These are phyloP conservation scores for Elongisporangium undulatum DNA, from an alignment of 352 stramenopile species.

Conservation along the genomic window DNA sequence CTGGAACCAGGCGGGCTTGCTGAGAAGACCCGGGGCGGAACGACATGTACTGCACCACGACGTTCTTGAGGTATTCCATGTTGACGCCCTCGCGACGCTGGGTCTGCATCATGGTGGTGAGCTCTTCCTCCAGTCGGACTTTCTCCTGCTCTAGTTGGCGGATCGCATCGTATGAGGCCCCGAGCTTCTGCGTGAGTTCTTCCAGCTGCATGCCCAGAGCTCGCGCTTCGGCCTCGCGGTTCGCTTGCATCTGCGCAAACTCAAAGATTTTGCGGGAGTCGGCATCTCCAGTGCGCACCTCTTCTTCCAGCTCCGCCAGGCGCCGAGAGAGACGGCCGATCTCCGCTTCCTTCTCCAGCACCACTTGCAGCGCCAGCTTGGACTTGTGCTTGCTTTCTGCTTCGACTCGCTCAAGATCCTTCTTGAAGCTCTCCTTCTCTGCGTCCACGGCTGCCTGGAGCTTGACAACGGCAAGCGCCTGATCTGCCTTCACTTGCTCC, in stretches of 20 bases:
- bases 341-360: slow-evolving; percentile 77
- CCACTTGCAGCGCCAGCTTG: slow-evolving; percentile 74
- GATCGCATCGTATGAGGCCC: slow-evolving; percentile 38
- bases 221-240: slow-evolving; percentile 62
- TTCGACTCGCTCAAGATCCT: slow-evolving; percentile 64
- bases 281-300: slow-evolving; percentile 76
- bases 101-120: slow-evolving; percentile 72
- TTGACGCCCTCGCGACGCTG: slow-evolving; percentile 84
- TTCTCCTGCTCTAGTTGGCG: slow-evolving; percentile 60
- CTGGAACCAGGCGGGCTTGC: slow-evolving; percentile 67
- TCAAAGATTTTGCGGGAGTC: slow-evolving; percentile 88
- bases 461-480: slow-evolving; percentile 8
- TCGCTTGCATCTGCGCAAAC: slow-evolving; percentile 81
- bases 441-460: slow-evolving; percentile 20
- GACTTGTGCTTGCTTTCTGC: slow-evolving; percentile 83
- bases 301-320: slow-evolving; percentile 72
- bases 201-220: slow-evolving; percentile 52
- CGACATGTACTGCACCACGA: slow-evolving; percentile 89
- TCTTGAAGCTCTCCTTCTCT: slow-evolving; percentile 41
- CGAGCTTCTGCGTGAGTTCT: slow-evolving; percentile 37
- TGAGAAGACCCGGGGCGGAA: slow-evolving; percentile 81
- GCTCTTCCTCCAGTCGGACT: slow-evolving; percentile 51
- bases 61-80: slow-evolving; percentile 91
- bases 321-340: slow-evolving; percentile 50
- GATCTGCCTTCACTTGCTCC: slow-evolving; percentile 3